Conservation (phyloP, 2,329 filamentous ascomycete genomes). For the Cercospora janseana region DNA sequence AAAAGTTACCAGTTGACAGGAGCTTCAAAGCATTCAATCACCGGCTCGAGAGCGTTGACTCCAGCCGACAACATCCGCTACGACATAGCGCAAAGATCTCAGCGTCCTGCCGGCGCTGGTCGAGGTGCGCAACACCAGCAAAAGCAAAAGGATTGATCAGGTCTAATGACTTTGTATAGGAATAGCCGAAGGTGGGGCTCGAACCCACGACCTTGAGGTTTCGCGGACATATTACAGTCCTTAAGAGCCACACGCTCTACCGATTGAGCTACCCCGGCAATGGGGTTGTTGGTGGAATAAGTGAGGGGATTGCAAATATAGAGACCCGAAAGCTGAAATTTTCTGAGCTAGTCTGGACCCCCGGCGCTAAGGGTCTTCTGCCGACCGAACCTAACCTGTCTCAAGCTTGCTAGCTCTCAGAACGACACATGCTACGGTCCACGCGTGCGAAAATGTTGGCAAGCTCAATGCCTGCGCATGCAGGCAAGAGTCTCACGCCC, state of each 20-base stretch:
- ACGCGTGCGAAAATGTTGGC: too few species aligned
- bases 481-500: too few species aligned
- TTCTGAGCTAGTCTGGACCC: background rate
- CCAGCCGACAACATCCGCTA: background rate
- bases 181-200: slow-evolving; percentile 3
- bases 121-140: background rate
- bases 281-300: background rate
- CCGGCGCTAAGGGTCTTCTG: too few species aligned
- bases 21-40: too few species aligned
- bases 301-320: background rate
- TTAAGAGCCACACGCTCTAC: slow-evolving; percentile 44
- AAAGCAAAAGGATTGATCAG: background rate
- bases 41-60: too few species aligned
- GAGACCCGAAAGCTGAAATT: background rate
- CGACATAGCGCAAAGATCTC: background rate
- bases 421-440: too few species aligned
- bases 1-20: too few species aligned
- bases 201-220: too few species aligned
- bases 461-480: too few species aligned
- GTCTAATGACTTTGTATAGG: slow-evolving; percentile 1
- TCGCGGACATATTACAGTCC: too few species aligned
- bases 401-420: too few species aligned
- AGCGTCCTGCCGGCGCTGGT: background rate
- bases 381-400: too few species aligned
- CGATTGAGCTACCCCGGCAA: slow-evolving; percentile 53